Base-by-base conservation (phyloP, 2,329 filamentous ascomycete species). In the Amesomyces nigricolor region DNA sequence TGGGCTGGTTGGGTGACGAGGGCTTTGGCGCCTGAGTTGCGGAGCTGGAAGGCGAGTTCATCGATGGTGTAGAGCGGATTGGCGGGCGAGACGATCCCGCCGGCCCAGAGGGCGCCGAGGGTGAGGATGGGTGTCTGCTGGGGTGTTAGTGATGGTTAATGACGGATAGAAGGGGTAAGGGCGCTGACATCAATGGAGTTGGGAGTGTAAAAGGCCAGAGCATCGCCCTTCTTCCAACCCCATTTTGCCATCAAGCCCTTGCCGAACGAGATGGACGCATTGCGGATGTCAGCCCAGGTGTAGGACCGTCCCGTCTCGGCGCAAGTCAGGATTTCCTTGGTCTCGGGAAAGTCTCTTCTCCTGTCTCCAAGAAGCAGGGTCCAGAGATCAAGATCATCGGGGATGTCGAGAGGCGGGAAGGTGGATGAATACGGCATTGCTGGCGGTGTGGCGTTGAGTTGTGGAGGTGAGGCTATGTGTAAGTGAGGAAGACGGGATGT, bases 11-110 rank as follows among this genome's bases (percentile, higher is more conserved):
- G 89, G 2, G 91, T 96, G 26, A 87, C 80, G 7, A 96, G 70
- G 0, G 79, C 88, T 65, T 84, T 88, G 32, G 89, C 88, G 0
- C 82, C 80, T 0, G 86, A 86, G 70, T 95, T 88, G 64, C 83
- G 83, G 58, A 97, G 79, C 72, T 96, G 91, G 65, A 88, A 91
- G 4, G 87, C 84, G 35, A 96, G 78, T 71, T 97, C 92, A 9
- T 89, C 83, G 11, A 81, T 81, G 0, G 88, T 95, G 72, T 96
- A 96, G 4, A 85, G 83, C 17, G 91, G 91, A 67, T 96, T 96
- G 2, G 89, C 91, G 0, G 91, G 90, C n/a, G 86, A 90, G 10
- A 89, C 73, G 50, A 89, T 75, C 30, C 88, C 91, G 45, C 91
- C 91, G 0, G 89, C 87, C 88, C 89, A 96, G 61, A 87, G 82